A percentile compares a stretch with the other conserved stretches of the same genome.
Evolutionary conservation across 495 filamentous ascomycete genomes (phyloP).

Genomic region (Filosporella fistucella): DNA sequence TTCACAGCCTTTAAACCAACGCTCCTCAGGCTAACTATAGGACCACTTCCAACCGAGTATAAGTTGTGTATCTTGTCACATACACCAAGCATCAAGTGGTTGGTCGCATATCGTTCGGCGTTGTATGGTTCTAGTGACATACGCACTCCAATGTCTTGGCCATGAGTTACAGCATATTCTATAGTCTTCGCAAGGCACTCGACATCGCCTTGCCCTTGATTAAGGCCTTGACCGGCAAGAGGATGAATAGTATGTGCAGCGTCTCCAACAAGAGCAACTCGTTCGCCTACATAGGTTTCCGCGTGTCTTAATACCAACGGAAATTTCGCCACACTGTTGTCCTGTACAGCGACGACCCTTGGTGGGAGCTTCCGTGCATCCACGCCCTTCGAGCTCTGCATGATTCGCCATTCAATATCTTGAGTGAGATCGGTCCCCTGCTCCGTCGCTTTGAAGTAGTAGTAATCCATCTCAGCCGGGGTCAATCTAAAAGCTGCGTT

Average conservation of each 20-base stretch:
- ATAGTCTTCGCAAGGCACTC: constrained; percentile 69
- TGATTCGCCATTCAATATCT: constrained; percentile 77
- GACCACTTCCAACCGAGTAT: constrained; percentile 70
- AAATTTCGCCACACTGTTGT: constrained; percentile 81
- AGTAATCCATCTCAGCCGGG: constrained; percentile 73
- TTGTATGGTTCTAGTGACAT: constrained; percentile 77
- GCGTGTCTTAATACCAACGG: constrained; percentile 88
- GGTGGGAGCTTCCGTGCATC: constrained; percentile 47
- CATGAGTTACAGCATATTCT: constrained; percentile 70
- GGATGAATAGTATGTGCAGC: constrained; percentile 95
- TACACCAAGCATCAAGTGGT: constrained; percentile 82
- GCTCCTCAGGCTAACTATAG: constrained; percentile 71
- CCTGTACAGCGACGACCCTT: constrained; percentile 62
- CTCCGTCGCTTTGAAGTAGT: constrained; percentile 57
- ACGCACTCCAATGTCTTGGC: constrained; percentile 73
- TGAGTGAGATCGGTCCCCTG: constrained; percentile 59
- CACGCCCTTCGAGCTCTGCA: constrained; percentile 60
- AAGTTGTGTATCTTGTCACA: constrained; percentile 93
- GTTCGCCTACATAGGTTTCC: constrained; percentile 82
- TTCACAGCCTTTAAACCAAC: constrained; percentile 75
- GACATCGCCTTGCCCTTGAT: constrained; percentile 87
- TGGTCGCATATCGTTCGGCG: constrained; percentile 70
- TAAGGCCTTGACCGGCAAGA: constrained; percentile 90
- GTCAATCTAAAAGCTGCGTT: constrained; percentile 89
- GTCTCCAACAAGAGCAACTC: constrained; percentile 86